Evolutionary conservation across 1,284 basidiomycete genomes (phyloP).

Genomic region (Sanghuangporus baumii): DNA sequence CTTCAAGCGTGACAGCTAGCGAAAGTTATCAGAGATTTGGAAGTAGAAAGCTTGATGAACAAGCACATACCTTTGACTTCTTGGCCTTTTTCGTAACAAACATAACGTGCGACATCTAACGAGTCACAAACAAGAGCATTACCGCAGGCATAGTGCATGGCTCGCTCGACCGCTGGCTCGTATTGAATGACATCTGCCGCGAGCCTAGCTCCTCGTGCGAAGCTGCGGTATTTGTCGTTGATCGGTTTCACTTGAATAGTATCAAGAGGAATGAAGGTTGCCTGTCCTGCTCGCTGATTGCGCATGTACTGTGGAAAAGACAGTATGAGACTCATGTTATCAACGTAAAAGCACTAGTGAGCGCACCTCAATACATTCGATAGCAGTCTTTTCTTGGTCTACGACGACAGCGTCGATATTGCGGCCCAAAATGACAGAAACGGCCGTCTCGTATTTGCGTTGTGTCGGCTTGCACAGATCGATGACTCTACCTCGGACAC

Average conservation of each 20-base stretch:
- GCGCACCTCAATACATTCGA: slow-evolving; percentile 90
- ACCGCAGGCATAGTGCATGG: slow-evolving; percentile 95
- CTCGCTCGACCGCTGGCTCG: slow-evolving; percentile 82
- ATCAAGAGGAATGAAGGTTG: slow-evolving; percentile 96
- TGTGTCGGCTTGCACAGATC: slow-evolving; percentile 93
- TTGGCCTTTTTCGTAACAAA: slow-evolving; percentile 91
- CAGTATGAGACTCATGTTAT: not conserved
- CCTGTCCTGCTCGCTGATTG: slow-evolving; percentile 90
- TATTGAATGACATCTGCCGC: slow-evolving; percentile 94
- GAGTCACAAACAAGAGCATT: slow-evolving; percentile 94
- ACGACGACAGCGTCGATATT: slow-evolving; percentile 97
- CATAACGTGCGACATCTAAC: slow-evolving; percentile 85
- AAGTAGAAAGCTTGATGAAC: not conserved
- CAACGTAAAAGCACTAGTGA: not conserved
- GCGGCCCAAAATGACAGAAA: slow-evolving; percentile 92
- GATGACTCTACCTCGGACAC: slow-evolving; percentile 85
- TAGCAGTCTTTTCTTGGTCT: slow-evolving; percentile 93
- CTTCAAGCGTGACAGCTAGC: slow-evolving; percentile 92
- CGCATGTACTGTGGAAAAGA: slow-evolving; percentile 75
- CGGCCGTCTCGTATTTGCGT: slow-evolving; percentile 89
- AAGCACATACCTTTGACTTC: slow-evolving; percentile 83
- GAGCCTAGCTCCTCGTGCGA: slow-evolving; percentile 86
- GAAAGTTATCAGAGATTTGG: not conserved
- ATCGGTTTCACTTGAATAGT: slow-evolving; percentile 92
- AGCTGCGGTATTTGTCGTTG: slow-evolving; percentile 91